Percentiles rank a stretch among this genome's conserved stretches.
Evolutionary conservation across 1,139 yeast species (phyloP).

Genomic region (Taphrina communis): DNA sequence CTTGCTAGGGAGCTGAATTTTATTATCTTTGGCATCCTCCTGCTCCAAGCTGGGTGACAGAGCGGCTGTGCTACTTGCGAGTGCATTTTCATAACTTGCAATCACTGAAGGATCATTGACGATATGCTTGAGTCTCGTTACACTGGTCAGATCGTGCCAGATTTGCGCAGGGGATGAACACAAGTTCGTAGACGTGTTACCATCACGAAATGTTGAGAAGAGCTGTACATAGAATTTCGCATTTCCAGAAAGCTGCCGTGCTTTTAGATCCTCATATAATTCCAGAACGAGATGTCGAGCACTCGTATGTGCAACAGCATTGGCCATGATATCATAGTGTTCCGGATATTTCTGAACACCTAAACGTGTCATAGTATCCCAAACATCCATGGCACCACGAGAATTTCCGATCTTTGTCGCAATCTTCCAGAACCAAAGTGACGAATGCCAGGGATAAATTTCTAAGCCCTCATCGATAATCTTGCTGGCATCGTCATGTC

Average conservation of each 20-base stretch:
- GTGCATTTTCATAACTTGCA: neutral
- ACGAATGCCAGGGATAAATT: slow-evolving; percentile 27
- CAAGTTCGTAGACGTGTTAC: neutral
- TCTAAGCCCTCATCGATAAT: slow-evolving; percentile 33
- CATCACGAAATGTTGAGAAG: slow-evolving; percentile 1
- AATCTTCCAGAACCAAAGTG: slow-evolving; percentile 35
- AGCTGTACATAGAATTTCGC: slow-evolving; percentile 29
- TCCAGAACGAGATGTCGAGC: slow-evolving; percentile 24
- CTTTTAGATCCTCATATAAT: slow-evolving; percentile 19
- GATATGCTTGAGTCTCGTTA: neutral
- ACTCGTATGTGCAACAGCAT: slow-evolving; percentile 20
- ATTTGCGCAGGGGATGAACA: neutral
- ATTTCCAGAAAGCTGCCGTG: slow-evolving; percentile 10
- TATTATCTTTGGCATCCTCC: neutral
- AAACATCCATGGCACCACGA: slow-evolving; percentile 30
- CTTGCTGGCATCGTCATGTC: slow-evolving; percentile 26
- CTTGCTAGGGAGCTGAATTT: neutral
- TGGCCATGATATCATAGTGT: slow-evolving; percentile 38
- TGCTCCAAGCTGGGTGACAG: neutral
- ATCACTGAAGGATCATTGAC: slow-evolving; percentile 5
- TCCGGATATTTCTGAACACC: slow-evolving; percentile 23
- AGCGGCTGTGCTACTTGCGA: neutral
- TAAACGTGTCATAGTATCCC: slow-evolving; percentile 27
- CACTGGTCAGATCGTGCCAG: slow-evolving; percentile 24
- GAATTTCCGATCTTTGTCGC: slow-evolving; percentile 34